A percentile compares a stretch with the other conserved stretches of the same genome.
Evolutionary conservation across 1,139 yeast genomes (phyloP).

Genomic region (Blastobotrys indianensis): DNA sequence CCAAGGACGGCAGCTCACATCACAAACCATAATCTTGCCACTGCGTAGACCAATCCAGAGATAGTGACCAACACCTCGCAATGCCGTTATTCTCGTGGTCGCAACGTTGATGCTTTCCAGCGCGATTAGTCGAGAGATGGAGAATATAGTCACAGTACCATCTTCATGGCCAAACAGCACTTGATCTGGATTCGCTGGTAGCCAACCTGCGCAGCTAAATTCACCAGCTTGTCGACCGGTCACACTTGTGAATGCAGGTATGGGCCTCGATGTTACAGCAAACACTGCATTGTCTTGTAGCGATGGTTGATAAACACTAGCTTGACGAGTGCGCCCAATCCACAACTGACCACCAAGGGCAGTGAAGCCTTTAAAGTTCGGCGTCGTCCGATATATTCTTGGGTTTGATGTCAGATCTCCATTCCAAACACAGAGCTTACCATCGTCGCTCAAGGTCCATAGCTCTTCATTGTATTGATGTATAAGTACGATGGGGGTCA

Average conservation of each 20-base stretch:
- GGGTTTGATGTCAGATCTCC: conserved; percentile 26
- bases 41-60: conserved; percentile 39
- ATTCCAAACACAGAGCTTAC: conserved; percentile 36
- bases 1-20: conserved; percentile 33
- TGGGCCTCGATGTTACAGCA: conserved; percentile 28
- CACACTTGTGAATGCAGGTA: conserved; percentile 20
- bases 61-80: conserved; percentile 31
- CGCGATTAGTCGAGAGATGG: conserved; percentile 24
- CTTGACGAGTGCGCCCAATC: conserved; percentile 33
- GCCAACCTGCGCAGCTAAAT: conserved; percentile 31
- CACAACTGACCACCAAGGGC: conserved; percentile 31
- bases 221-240: conserved; percentile 25
- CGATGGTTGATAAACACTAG: conserved; percentile 33
- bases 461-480: conserved; percentile 22
- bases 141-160: conserved; percentile 36
- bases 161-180: conserved; percentile 41
- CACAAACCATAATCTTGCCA: conserved; percentile 36
- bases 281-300: conserved; percentile 19
- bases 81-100: conserved; percentile 30
- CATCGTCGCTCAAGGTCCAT: conserved; percentile 39
- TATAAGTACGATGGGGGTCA: conserved; percentile 28
- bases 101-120: conserved; percentile 33
- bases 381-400: conserved; percentile 29
- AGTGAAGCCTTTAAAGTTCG: conserved; percentile 29
- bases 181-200: conserved; percentile 26